Percentiles rank a stretch among this genome's conserved stretches.
These are phyloP conservation scores for Dryas drummondii DNA, from an alignment of 306 rosid species.

Conservation along the genomic window DNA sequence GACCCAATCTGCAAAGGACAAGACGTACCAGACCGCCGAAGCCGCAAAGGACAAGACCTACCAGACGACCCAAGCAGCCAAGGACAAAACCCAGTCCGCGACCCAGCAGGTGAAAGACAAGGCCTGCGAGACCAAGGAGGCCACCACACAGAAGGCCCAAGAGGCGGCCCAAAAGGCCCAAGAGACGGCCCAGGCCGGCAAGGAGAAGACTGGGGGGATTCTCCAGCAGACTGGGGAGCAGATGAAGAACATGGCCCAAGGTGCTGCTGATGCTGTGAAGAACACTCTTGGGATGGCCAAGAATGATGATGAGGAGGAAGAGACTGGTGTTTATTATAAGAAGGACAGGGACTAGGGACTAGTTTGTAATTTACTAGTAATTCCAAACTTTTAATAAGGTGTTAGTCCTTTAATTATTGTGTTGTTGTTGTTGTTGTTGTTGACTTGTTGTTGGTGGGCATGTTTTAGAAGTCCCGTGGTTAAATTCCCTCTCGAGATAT, in stretches of 20 bases:
- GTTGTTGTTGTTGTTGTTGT: neutral
- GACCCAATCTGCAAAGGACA: conserved; percentile 26
- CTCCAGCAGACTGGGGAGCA: conserved; percentile 59
- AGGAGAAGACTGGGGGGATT: conserved; percentile 34
- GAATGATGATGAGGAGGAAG: conserved; percentile 14
- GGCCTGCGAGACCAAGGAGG: conserved; percentile 18
- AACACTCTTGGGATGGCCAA: conserved; percentile 54
- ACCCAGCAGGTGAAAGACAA: conserved; percentile 6
- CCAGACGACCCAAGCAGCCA: conserved; percentile 6
- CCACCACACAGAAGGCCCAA: neutral
- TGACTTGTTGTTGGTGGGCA: neutral
- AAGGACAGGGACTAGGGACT: neutral
- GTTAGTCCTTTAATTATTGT: neutral
- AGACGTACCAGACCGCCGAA: conserved; percentile 16
- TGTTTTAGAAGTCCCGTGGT: conserved; percentile 1
- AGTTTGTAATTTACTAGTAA: neutral
- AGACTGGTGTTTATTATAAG: neutral
- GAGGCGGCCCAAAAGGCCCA: neutral
- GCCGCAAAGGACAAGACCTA: conserved; percentile 27
- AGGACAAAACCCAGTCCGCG: conserved; percentile 32
- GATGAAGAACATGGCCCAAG: conserved; percentile 50
- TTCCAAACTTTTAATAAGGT: neutral
- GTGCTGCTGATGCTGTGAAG: conserved; percentile 54
- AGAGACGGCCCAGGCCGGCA: neutral
- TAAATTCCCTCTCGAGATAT: neutral